These are phyloP conservation scores for Hypoxylon sp. DNA, from an alignment of 2,329 filamentous ascomycete genomes.

Conservation along the genomic window DNA sequence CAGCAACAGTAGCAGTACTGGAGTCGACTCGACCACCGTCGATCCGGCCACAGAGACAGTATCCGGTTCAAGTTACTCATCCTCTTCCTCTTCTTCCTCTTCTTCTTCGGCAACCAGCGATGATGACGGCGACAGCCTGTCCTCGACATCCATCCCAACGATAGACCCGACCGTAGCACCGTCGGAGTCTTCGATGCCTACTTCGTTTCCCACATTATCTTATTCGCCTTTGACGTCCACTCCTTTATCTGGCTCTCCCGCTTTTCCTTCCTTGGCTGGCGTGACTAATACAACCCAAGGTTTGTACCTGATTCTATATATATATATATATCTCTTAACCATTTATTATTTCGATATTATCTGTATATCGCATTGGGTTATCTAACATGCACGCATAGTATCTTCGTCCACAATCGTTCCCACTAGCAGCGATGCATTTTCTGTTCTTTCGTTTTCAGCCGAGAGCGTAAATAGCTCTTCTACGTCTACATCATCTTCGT, in stretches of 20 bases:
- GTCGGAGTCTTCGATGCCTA: slow-evolving; percentile 46
- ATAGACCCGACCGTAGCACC: slow-evolving; percentile 42
- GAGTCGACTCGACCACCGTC: slow-evolving; percentile 18
- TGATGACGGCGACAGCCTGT: slow-evolving; percentile 32
- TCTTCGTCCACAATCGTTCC: slow-evolving; percentile 34
- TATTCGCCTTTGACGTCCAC: slow-evolving; percentile 46
- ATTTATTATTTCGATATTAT: slow-evolving; percentile 4
- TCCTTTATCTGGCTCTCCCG: slow-evolving; percentile 44
- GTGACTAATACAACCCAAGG: slow-evolving; percentile 43
- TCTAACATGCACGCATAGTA: slow-evolving; percentile 17
- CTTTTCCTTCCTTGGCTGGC: slow-evolving; percentile 43
- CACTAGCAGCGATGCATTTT: slow-evolving; percentile 38
- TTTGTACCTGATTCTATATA: slow-evolving; percentile 18
- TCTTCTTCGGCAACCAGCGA: slow-evolving; percentile 31
- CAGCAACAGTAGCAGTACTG: slow-evolving; percentile 43
- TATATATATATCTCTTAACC: not conserved
- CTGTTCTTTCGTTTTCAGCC: slow-evolving; percentile 37
- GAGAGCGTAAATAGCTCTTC: slow-evolving; percentile 35
- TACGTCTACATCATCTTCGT: slow-evolving; percentile 25
- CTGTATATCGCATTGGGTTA: not conserved
- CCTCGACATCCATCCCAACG: slow-evolving; percentile 32
- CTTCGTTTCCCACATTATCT: slow-evolving; percentile 46
- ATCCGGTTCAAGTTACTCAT: slow-evolving; percentile 7
- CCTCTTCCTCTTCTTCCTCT: slow-evolving; percentile 18
- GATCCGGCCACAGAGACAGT: slow-evolving; percentile 15